Conservation (phyloP, 73 alveolate genomes). For the Paramecium bursaria region DNA sequence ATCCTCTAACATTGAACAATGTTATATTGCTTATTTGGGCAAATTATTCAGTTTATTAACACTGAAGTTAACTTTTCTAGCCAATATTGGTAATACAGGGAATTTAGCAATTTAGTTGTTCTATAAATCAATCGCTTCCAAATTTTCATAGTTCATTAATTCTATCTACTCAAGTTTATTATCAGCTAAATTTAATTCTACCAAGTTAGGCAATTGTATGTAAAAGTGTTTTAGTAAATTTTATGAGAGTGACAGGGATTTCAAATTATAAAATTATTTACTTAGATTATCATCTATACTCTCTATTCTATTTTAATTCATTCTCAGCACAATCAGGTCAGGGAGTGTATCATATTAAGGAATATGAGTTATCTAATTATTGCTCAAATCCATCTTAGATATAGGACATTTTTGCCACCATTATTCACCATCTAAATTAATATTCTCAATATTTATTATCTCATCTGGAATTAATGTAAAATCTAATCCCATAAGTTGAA, state of each 20-base stretch:
- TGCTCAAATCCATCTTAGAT: conserved; percentile 26
- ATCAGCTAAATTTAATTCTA: conserved; percentile 40
- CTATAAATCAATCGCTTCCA: neutral
- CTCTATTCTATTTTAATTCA: neutral
- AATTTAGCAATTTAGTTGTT: conserved; percentile 5
- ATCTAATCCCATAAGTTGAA: neutral
- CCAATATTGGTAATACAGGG: too few relatives aligned
- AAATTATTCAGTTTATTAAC: conserved; percentile 1
- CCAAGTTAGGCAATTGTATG: neutral
- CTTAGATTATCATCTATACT: neutral
- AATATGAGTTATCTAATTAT: neutral
- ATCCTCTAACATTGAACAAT: conserved; percentile 42
- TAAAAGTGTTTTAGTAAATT: neutral
- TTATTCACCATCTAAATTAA: conserved; percentile 46
- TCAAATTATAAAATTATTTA: conserved; percentile 40
- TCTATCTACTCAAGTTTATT: neutral
- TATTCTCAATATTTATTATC: neutral
- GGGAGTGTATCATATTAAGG: conserved; percentile 18
- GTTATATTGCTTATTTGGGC: conserved; percentile 9
- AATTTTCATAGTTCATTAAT: neutral
- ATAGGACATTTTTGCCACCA: conserved; percentile 59
- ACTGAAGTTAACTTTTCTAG: conserved; percentile 7
- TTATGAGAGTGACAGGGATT: conserved; percentile 19
- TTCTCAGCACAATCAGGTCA: conserved; percentile 17
- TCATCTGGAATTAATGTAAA: conserved; percentile 23